Base-by-base conservation (phyloP, 2,329 filamentous ascomycete genomes). In the Fusarium sp. region DNA sequence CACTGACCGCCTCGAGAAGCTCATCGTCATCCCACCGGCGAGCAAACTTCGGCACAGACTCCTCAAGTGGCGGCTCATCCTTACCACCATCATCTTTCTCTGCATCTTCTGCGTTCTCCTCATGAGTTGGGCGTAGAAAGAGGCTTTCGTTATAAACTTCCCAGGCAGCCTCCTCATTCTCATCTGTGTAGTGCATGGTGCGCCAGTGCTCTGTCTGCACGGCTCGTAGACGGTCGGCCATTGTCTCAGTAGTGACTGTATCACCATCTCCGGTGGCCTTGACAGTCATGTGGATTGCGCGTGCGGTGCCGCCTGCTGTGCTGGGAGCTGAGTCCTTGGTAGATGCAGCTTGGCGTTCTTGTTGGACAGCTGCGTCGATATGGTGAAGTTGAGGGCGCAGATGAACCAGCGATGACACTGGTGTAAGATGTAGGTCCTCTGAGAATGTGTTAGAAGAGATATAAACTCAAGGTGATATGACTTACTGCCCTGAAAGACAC, bases 321-420 rank as follows among this genome's bases (percentile, higher is more conserved):
- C 81, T 68, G 7, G 76, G 78, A 12, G 73, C 72, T 23, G 78
- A 72, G 27, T 81, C 80, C 59, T 80, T 79, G 80, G 82, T 76
- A 33, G 80, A 76, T 79, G 83, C 76, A 38, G 82, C 81, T 52
- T 81, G 80, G 44, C 85, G 84, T 38, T 92, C 89, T 60, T 93
- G 87, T 76, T 98, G 94, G 49, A 91, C 86, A 48, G 90, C 83
- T 6, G 96, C 95, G 81, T 98, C 96, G 73, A 98, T 87, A 82
- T 98, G 94, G 81, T 97, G 94, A 67, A 97, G 92, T 77, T 98
- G 93, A 0, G 96, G 94, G 7, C 95, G 92, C 77, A 99, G 90
- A 78, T 97, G 93, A 44, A 97, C 92, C 46, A 97, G 89, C 4
- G 93, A 92, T 42, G 91, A 90, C 48, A 97, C 89, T 27, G 92